Base-by-base conservation (phyloP, 441 rosid species). In the Euphorbia schlechtendalii region DNA sequence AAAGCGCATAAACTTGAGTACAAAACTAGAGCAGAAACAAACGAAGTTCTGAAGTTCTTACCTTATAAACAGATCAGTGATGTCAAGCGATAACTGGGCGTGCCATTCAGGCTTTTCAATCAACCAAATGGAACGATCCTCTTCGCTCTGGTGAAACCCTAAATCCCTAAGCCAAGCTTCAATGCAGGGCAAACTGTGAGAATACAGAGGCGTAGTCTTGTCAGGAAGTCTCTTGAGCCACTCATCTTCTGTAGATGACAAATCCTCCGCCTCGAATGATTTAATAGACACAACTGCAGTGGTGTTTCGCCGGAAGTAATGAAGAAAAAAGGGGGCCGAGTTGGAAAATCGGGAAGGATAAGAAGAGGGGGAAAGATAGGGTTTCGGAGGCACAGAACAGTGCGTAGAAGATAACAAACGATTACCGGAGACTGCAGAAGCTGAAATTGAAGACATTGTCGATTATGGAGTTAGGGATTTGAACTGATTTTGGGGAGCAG, bases 111-210 rank as follows among this genome's bases (percentile, higher is more conserved):
- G 83, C 69, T 89, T 86, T 71, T 91, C 86, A 41, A 87, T 64
- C 48, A 84, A 66, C 97, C 97, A 90, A 69, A 89, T 70, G 36
- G 96, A 93, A 28, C 87, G 86, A 75, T 86, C 92, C n/a, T 86
- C 96, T 64, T 74, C 78, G 75, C 84, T 83, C 74, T 84, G 96
- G 52, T 59, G 70, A 80, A 90, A 94, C 73, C 94, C 97, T 67
- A 90, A 60, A 20, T 67, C 81, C 70, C 70, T 85, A 40, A 90
- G 77, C 99, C 97, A 94, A n/a, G 94, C 90, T 61, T 94, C 97
- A 66, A 90, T 86, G 64, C 97, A 87, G 32, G 97, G 96, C 79
- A 94, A 78, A 76, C 96, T 94, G 61, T 94, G 96, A 24, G 99
- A 88, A 71, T 89, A 94, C 60, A 94, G 66, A 40, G 98, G 94